phyloP scores from a whole-genome alignment of 2,329 filamentous ascomycete species.

The Emmonsiellopsis sp. region DNA sequence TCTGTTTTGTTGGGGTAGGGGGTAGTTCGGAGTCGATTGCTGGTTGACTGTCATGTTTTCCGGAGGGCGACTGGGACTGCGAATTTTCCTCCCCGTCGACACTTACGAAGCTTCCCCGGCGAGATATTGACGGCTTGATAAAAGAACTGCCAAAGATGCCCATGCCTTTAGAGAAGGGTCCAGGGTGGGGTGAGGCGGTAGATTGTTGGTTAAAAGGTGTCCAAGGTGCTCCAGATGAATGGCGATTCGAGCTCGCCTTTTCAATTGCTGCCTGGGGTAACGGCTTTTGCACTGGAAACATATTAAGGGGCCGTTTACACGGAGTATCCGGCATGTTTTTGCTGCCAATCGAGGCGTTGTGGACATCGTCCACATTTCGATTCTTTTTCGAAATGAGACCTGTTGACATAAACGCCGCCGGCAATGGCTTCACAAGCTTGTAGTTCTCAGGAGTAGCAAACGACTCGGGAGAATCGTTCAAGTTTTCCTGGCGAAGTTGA shows the following conservation, averaged over 20 bases:
- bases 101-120: constrained; percentile 66
- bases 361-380: constrained; percentile 61
- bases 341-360: constrained; percentile 36
- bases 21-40: constrained; percentile 64
- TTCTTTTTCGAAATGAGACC: constrained; percentile 93
- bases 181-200: constrained; percentile 45
- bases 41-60: constrained; percentile 45
- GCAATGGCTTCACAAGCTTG: constrained; percentile 65
- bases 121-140: constrained; percentile 39
- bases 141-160: constrained; percentile 53
- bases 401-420: constrained; percentile 85
- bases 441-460: constrained; percentile 69
- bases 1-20: constrained; percentile 80
- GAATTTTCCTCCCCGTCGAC: constrained; percentile 67
- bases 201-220: constrained; percentile 61
- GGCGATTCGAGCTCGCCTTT: constrained; percentile 55
- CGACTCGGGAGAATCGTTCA: constrained; percentile 39
- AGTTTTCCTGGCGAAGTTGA: constrained; percentile 40
- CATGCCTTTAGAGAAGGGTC: constrained; percentile 56
- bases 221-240: constrained; percentile 68
- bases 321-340: constrained; percentile 86
- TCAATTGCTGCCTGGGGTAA: constrained; percentile 50
- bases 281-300: constrained; percentile 52
- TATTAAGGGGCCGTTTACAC: constrained; percentile 72
- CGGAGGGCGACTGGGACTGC: constrained; percentile 47